These are phyloP conservation scores for Penstemon barbatus DNA, from an alignment of 257 asterid species.

Conservation along the genomic window DNA sequence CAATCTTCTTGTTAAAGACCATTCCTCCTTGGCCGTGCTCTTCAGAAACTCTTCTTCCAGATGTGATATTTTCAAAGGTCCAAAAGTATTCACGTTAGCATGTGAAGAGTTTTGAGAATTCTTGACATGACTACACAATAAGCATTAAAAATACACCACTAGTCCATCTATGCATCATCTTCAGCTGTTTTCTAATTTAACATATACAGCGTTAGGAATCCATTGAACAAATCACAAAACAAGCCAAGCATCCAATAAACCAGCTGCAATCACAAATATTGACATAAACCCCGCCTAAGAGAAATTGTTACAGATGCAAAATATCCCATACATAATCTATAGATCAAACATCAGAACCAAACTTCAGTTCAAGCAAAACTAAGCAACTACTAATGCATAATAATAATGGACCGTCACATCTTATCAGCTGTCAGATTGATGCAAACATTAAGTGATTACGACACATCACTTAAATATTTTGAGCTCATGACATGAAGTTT, in stretches of 20 bases:
- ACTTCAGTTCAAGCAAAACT: constrained; percentile 1
- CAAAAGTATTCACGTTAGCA: not conserved
- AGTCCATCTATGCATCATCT: constrained; percentile 15
- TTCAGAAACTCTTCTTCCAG: not conserved
- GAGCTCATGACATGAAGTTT: too few relatives aligned
- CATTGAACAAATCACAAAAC: constrained; percentile 1
- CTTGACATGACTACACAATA: not conserved
- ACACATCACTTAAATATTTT: not conserved
- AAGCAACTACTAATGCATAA: constrained; percentile 17
- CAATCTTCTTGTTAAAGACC: not conserved
- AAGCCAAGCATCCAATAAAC: not conserved
- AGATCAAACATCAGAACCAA: not conserved
- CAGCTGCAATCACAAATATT: not conserved
- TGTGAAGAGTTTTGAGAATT: not conserved
- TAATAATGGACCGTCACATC: not conserved
- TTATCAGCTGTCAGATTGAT: constrained; percentile 9
- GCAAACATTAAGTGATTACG: not conserved
- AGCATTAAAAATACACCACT: not conserved
- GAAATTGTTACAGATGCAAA: not conserved
- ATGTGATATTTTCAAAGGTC: not conserved
- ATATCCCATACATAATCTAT: not conserved
- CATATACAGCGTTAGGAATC: not conserved
- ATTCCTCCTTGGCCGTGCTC: not conserved
- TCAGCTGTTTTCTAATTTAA: not conserved
- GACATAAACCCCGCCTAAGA: not conserved